phyloP scores from a whole-genome alignment of 148 eudicot genomes.

The Suaeda aralocaspica region DNA sequence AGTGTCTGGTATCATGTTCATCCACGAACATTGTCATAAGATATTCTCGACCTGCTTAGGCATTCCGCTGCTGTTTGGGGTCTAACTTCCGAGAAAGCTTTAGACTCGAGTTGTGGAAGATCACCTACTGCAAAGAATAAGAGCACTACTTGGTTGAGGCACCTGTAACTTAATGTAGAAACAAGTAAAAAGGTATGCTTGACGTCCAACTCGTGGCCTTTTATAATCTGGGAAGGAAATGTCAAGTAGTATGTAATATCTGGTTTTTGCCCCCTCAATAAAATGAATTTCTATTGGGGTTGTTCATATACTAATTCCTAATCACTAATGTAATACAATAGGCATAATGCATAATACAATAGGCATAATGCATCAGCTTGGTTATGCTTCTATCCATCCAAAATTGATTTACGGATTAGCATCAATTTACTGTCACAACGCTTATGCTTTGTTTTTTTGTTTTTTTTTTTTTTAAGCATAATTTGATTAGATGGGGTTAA shows the following conservation, averaged over 20 bases:
- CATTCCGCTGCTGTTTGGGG: background rate
- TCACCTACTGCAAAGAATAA: constrained; percentile 10
- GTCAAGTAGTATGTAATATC: constrained; percentile 16
- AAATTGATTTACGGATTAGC: too few species aligned
- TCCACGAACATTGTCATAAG: background rate
- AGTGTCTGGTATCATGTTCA: constrained; percentile 23
- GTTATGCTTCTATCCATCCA: too few species aligned
- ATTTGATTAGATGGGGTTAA: too few species aligned
- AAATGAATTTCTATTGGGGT: background rate
- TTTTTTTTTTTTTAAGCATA: too few species aligned
- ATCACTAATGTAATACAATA: background rate
- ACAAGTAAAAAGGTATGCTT: constrained; percentile 27
- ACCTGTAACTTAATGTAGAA: constrained; percentile 25
- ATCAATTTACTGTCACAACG: too few species aligned
- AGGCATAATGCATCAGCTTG: too few species aligned
- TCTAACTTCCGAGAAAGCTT: constrained; percentile 12
- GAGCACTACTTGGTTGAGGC: constrained; percentile 19
- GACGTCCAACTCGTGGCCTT: constrained; percentile 25
- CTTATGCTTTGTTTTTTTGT: too few species aligned
- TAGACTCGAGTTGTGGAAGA: constrained; percentile 19
- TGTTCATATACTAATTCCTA: background rate
- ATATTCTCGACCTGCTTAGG: background rate
- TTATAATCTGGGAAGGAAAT: constrained; percentile 32
- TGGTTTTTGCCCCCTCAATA: constrained; percentile 12
- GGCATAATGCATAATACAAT: too few species aligned